Percentiles rank a stretch among this genome's conserved stretches.
phyloP scores from a whole-genome alignment of 2,329 filamentous ascomycete species.

The Gaeumannomyces tritici region DNA sequence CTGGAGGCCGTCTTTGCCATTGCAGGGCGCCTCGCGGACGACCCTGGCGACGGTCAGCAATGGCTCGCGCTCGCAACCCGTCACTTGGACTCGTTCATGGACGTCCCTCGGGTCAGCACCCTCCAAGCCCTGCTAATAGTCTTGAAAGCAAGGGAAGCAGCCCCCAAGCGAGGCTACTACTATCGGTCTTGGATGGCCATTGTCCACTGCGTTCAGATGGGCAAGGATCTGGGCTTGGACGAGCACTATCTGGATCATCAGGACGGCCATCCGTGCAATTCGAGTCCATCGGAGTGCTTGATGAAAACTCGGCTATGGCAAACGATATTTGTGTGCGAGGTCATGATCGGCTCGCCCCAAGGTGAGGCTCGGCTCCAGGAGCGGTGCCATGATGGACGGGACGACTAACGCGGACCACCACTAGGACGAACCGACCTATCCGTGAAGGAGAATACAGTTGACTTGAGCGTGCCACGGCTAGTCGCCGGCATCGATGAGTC shows the following conservation, averaged over 20 bases:
- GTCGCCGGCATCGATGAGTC: slow-evolving; percentile 60
- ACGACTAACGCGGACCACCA: neutral
- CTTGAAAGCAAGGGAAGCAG: slow-evolving; percentile 84
- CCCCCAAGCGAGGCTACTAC: slow-evolving; percentile 88
- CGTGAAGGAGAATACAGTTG: slow-evolving; percentile 65
- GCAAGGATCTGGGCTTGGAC: slow-evolving; percentile 79
- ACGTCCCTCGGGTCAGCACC: slow-evolving; percentile 81
- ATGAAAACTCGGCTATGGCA: slow-evolving; percentile 88
- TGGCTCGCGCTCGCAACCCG: slow-evolving; percentile 87
- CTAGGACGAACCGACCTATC: slow-evolving; percentile 69
- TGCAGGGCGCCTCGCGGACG: slow-evolving; percentile 72
- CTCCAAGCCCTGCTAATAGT: slow-evolving; percentile 83
- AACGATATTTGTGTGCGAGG: slow-evolving; percentile 72
- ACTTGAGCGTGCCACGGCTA: slow-evolving; percentile 58
- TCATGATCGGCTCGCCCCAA: slow-evolving; percentile 91
- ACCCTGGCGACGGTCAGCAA: slow-evolving; percentile 75
- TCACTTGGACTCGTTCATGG: slow-evolving; percentile 89
- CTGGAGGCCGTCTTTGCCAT: slow-evolving; percentile 89
- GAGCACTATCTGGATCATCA: slow-evolving; percentile 77
- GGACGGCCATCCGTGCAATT: slow-evolving; percentile 60
- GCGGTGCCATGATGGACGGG: too few relatives aligned
- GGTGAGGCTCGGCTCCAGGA: slow-evolving; percentile 39
- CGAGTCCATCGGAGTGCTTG: slow-evolving; percentile 63
- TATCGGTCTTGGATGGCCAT: slow-evolving; percentile 96
- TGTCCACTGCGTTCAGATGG: slow-evolving; percentile 87